phyloP scores from a whole-genome alignment of 768 basidiomycete species.

The Erythrobasidium yunnanense region DNA sequence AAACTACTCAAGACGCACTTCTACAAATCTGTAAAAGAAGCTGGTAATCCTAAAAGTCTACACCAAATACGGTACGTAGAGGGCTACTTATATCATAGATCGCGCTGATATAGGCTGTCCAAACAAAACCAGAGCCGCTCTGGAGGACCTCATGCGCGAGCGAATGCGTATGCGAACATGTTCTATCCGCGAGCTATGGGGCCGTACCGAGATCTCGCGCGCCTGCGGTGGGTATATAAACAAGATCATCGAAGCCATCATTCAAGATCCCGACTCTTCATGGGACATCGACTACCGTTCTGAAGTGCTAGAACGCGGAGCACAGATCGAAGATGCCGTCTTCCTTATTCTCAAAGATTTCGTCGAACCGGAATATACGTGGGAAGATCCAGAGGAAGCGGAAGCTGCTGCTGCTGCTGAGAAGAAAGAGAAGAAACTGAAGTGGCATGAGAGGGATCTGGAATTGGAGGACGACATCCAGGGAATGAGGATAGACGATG shows the following conservation, averaged over 20 bases:
- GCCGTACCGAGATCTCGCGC: conserved; percentile 2
- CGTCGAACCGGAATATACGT: neutral
- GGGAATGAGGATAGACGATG: neutral
- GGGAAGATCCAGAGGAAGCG: neutral
- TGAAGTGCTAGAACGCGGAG: neutral
- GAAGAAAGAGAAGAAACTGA: neutral
- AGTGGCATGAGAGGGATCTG: neutral
- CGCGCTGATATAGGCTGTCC: no score
- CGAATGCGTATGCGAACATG: conserved; percentile 5
- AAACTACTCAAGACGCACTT: conserved; percentile 15
- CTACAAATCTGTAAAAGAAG: neutral
- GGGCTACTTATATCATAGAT: neutral
- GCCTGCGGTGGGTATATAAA: conserved; percentile 25
- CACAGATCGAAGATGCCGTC: conserved; percentile 20
- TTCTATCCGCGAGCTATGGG: conserved; percentile 15
- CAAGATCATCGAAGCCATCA: conserved; percentile 13
- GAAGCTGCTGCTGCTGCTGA: neutral
- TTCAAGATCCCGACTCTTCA: neutral
- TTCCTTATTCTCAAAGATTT: conserved; percentile 8
- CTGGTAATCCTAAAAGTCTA: conserved; percentile 6
- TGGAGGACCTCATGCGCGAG: conserved; percentile 18
- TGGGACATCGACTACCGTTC: conserved; percentile 15
- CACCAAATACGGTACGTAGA: conserved; percentile 3
- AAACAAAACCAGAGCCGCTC: neutral
- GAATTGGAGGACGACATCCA: neutral